A percentile compares a stretch with the other conserved stretches of the same genome.
phyloP scores from a whole-genome alignment of 371 early-diverging fungal species.

The Mucor indicus region DNA sequence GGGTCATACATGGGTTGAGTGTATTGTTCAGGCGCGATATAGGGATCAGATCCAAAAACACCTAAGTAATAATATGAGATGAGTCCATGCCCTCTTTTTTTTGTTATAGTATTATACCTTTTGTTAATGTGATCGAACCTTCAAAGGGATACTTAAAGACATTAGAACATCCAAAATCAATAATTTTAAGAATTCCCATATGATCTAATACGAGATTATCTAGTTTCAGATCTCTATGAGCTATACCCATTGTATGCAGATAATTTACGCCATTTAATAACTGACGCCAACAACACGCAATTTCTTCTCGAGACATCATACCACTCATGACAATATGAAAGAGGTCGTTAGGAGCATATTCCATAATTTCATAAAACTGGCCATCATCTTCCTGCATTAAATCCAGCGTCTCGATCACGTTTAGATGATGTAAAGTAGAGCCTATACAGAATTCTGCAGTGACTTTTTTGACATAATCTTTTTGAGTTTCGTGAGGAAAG shows the following conservation, averaged over 20 bases:
- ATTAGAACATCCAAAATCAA: conserved; percentile 91
- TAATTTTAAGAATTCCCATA: conserved; percentile 76
- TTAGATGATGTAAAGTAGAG: conserved; percentile 75
- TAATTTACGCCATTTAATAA: conserved; percentile 74
- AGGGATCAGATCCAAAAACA: conserved; percentile 84
- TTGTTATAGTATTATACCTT: too few relatives aligned
- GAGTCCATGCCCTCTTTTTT: too few relatives aligned
- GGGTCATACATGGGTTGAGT: conserved; percentile 58
- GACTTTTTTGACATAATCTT: conserved; percentile 81
- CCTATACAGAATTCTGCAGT: conserved; percentile 85
- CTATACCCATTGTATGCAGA: conserved; percentile 74
- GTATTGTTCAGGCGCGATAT: conserved; percentile 91
- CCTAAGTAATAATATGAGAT: conserved; percentile 37
- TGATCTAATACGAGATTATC: conserved; percentile 81
- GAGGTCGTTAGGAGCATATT: conserved; percentile 76
- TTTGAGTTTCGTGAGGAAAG: conserved; percentile 63
- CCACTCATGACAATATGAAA: conserved; percentile 71
- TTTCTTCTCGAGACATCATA: conserved; percentile 63
- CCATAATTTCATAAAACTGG: conserved; percentile 75
- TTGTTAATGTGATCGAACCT: conserved; percentile 48
- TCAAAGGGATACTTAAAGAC: conserved; percentile 76
- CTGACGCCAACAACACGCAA: conserved; percentile 71
- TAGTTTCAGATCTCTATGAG: conserved; percentile 85
- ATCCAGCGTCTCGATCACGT: conserved; percentile 85
- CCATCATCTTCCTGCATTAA: conserved; percentile 55